phyloP scores from a whole-genome alignment of 2,329 filamentous ascomycete genomes.

The Colletotrichum shisoi region DNA sequence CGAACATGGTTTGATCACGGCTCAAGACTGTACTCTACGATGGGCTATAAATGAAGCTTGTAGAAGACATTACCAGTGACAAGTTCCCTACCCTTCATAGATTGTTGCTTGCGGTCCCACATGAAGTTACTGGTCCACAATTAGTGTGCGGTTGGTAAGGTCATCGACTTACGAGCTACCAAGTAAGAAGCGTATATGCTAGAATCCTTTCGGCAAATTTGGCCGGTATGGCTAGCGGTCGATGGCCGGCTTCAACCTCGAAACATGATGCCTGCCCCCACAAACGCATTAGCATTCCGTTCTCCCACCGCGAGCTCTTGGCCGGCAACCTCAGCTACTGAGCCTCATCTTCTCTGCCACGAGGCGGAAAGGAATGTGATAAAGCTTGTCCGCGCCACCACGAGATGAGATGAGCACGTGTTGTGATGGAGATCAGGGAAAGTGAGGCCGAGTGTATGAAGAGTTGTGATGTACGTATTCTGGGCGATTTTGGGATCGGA shows the following conservation, averaged over 20 bases:
- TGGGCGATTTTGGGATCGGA: constrained; percentile 18
- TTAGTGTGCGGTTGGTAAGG: neutral
- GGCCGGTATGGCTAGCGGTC: neutral
- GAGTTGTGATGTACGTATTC: constrained; percentile 5
- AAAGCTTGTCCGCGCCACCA: neutral
- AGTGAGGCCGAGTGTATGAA: constrained; percentile 12
- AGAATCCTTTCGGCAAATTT: neutral
- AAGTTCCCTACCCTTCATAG: neutral
- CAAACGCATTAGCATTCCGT: constrained; percentile 14
- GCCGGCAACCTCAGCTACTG: neutral
- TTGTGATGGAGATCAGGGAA: neutral
- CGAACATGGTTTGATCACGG: neutral
- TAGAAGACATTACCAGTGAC: neutral
- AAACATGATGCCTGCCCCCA: constrained; percentile 3
- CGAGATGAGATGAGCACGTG: neutral
- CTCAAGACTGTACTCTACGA: constrained; percentile 1
- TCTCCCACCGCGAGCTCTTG: neutral
- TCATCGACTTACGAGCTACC: neutral
- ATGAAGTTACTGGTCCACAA: neutral
- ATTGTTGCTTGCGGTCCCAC: neutral
- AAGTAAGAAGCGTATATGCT: neutral
- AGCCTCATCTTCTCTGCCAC: constrained; percentile 10
- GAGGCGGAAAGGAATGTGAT: neutral
- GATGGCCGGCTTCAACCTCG: neutral
- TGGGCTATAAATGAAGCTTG: neutral